phyloP scores from a whole-genome alignment of 2,329 filamentous ascomycete species.

The Coniella lustricola region DNA sequence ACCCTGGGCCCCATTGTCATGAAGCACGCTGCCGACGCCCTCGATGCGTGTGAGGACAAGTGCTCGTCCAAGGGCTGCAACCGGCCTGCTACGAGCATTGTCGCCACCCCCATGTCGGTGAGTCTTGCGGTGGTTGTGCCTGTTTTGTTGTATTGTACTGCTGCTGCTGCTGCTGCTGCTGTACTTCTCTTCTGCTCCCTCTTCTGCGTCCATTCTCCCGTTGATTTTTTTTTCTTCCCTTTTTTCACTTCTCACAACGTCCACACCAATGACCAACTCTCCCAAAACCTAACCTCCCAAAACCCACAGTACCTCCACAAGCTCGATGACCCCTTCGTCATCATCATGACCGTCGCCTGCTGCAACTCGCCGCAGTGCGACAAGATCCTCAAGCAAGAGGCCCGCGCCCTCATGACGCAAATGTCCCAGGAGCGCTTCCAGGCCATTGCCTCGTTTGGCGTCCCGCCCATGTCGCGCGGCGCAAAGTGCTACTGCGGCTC shows the following conservation, averaged over 20 bases:
- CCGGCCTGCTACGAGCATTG: conserved; percentile 7
- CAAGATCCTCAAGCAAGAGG: conserved; percentile 12
- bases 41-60: conserved; percentile 15
- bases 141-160: too few relatives aligned
- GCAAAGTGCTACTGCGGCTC: conserved; percentile 16
- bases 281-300: too few relatives aligned
- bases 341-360: conserved; percentile 17
- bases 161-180: too few relatives aligned
- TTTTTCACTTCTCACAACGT: background rate
- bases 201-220: background rate
- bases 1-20: conserved; percentile 12
- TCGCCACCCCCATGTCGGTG: conserved; percentile 16
- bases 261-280: too few relatives aligned
- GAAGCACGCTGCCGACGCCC: conserved; percentile 14
- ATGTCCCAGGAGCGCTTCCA: conserved; percentile 13
- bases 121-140: conserved; percentile 1
- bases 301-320: conserved; percentile 15
- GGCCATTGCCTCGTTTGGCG: conserved; percentile 14
- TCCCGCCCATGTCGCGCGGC: conserved; percentile 12
- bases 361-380: conserved; percentile 6
- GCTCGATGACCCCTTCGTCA: conserved; percentile 14
- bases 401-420: conserved; percentile 12
- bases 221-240: background rate
- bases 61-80: conserved; percentile 11
- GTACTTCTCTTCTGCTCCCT: too few relatives aligned